phyloP scores from a whole-genome alignment of 495 filamentous ascomycete species.

The Talaromyces adpressus region DNA sequence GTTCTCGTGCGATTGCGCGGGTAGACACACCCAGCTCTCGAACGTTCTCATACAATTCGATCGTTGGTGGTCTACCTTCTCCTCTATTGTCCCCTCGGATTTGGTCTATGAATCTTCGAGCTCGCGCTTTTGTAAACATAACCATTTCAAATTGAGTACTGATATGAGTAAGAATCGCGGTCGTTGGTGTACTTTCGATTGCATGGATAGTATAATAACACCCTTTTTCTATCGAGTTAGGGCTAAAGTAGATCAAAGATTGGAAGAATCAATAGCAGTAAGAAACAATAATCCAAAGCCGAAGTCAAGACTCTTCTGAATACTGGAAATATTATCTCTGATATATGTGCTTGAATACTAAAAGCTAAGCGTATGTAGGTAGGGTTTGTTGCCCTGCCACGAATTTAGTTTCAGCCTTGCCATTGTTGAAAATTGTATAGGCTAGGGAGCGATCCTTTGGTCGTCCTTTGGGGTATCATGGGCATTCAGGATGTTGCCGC shows the following conservation, averaged over 20 bases:
- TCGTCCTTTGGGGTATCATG: background rate
- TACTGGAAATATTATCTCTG: too few species aligned
- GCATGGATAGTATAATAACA: too few species aligned
- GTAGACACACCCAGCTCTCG: background rate
- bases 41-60: background rate
- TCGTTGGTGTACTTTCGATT: too few species aligned
- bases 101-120: background rate
- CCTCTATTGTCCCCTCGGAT: background rate
- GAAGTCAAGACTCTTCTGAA: too few species aligned
- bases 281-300: too few species aligned
- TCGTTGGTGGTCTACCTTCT: background rate
- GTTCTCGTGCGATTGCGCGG: background rate
- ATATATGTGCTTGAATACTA: too few species aligned
- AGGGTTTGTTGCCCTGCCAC: too few species aligned
- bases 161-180: too few species aligned
- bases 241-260: background rate
- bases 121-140: background rate
- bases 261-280: too few species aligned
- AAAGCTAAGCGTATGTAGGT: too few species aligned
- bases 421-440: background rate
- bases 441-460: too few species aligned
- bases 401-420: background rate
- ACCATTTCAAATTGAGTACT: too few species aligned
- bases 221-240: background rate
- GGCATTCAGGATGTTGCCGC: background rate